Percentiles rank a stretch among this genome's conserved stretches.
Conservation (phyloP, 306 rosid genomes). For the Luffa aegyptiaca region DNA sequence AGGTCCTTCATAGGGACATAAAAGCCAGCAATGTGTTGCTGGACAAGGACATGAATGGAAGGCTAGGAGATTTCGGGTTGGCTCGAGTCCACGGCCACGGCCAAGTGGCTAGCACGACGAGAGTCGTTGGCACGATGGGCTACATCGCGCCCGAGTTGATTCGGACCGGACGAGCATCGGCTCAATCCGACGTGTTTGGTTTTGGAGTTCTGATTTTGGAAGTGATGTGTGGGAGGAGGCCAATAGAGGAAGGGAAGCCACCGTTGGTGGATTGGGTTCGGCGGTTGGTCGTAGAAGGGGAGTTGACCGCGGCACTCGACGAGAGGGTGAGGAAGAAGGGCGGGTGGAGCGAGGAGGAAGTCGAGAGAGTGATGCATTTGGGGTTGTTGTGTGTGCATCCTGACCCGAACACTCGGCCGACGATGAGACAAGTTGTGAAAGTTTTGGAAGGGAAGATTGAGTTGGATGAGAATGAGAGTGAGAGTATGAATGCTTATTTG, state of each 20-base stretch:
- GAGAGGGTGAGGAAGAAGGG: constrained; percentile 34
- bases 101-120: constrained; percentile 54
- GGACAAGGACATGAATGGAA: constrained; percentile 74
- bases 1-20: constrained; percentile 75
- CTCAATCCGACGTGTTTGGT: constrained; percentile 60
- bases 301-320: constrained; percentile 40
- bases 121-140: constrained; percentile 70
- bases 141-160: constrained; percentile 77
- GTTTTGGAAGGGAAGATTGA: constrained; percentile 52
- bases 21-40: constrained; percentile 81
- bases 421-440: constrained; percentile 62
- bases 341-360: constrained; percentile 33
- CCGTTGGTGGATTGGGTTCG: constrained; percentile 55
- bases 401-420: constrained; percentile 57
- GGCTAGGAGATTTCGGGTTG: constrained; percentile 73
- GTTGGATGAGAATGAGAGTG: constrained; percentile 29
- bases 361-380: constrained; percentile 50
- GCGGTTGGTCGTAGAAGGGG: constrained; percentile 37
- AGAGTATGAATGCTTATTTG: constrained; percentile 42
- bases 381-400: constrained; percentile 72
- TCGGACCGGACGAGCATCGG: constrained; percentile 52
- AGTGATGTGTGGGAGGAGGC: constrained; percentile 82
- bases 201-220: constrained; percentile 71
- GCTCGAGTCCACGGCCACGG: constrained; percentile 58
- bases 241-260: constrained; percentile 59